phyloP scores from a whole-genome alignment of 306 rosid genomes.

The Datisca glomerata region DNA sequence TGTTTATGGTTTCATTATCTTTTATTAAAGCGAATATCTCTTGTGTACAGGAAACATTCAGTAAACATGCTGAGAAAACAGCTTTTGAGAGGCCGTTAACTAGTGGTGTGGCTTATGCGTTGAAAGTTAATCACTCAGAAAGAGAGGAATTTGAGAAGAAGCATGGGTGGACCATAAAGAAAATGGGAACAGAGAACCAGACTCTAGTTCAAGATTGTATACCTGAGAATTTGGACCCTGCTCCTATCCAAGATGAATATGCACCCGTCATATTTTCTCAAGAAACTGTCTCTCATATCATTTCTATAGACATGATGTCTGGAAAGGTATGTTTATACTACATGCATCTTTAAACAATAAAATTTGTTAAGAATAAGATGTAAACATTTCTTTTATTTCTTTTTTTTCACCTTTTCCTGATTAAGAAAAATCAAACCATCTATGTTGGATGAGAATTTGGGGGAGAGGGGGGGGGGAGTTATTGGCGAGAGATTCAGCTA shows the following conservation, averaged over 20 bases:
- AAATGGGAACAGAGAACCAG: slow-evolving; percentile 86
- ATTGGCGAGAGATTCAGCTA: too few relatives aligned
- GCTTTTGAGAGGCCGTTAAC: slow-evolving; percentile 89
- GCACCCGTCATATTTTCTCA: slow-evolving; percentile 98
- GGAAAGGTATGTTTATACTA: slow-evolving; percentile 70
- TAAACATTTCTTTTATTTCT: too few relatives aligned
- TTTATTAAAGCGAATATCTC: too few relatives aligned
- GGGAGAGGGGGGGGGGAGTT: too few relatives aligned
- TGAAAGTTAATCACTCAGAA: slow-evolving; percentile 70
- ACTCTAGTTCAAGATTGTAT: slow-evolving; percentile 82
- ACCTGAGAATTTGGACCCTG: slow-evolving; percentile 80
- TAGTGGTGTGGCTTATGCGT: slow-evolving; percentile 88
- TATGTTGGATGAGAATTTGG: too few relatives aligned
- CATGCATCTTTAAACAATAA: too few relatives aligned
- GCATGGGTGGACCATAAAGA: slow-evolving; percentile 89
- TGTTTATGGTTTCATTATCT: too few relatives aligned
- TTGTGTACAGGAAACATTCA: slow-evolving; percentile 17
- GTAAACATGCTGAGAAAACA: slow-evolving; percentile 75
- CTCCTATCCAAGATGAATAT: slow-evolving; percentile 94
- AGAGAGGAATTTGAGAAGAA: slow-evolving; percentile 65
- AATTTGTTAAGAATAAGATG: too few relatives aligned
- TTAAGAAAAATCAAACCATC: too few relatives aligned
- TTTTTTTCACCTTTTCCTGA: too few relatives aligned
- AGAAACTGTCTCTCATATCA: slow-evolving; percentile 97
- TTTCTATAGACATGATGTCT: slow-evolving; percentile 98